Evolutionary conservation across 2,329 filamentous ascomycete species (phyloP), one percentile per base, ranked within the genome.

Genomic region (Botryotinia convoluta): DNA sequence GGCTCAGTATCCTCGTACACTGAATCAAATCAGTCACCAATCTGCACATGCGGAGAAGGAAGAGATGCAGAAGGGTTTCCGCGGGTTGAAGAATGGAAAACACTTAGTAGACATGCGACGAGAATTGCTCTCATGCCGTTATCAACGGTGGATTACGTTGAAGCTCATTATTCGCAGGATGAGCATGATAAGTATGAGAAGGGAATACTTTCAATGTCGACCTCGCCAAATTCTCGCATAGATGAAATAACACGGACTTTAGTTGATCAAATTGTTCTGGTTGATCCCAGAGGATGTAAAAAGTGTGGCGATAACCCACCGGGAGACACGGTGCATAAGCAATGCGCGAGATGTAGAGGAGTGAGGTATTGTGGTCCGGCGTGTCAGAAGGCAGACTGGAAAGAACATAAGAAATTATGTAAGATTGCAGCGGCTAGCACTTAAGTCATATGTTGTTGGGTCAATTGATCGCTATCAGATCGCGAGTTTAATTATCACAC

Each of bases 351-450:
- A 9, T 71, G 69, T 44, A 22, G 35, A 0, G n/a, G 2, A 18
- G 44, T 63, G 12, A 63, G 32, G 6, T 71, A 44, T 29, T 71
- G 44, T 63, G 37, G 60, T 16, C 16, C 32, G 10, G 26, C 1
- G 5, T 71, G 69, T 71, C 44, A 71, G 4, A 63, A 22, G n/a
- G 32, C 16, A 9, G 69, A 71, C 20, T 71, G 69, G 69, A 63
- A 71, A 29, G 32, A 45, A 3, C 59, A 71, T 39, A 63, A 42
- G 44, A 71, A 39, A n/a, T 3, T 39, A 1, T 71, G 69, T 61
- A 74, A 72, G 18, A 20, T 5, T 8, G 10, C 1, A 9, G 20
- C 5, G 29, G 6, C 29, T 16, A 4, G 44, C 6, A 51, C 12
- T 35, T 48, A 7, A 48, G 22, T 32, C 3, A 14, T 26, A 16